Evolutionary conservation across 176 grass and related monocot genomes (phyloP).

Genomic region (Alopecurus myosuroides): DNA sequence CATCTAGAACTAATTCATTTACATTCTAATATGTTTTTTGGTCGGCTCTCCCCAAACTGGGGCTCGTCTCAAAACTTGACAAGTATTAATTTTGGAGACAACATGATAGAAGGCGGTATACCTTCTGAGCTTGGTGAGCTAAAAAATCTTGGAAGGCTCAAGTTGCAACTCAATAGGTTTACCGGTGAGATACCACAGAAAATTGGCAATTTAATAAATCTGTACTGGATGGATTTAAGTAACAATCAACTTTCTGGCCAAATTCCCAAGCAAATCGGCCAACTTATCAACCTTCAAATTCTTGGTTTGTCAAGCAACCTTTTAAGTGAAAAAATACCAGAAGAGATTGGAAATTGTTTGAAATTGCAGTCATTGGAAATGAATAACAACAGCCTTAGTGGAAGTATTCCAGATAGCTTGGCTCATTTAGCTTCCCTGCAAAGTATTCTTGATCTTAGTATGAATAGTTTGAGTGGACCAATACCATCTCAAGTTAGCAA

Average conservation of each 20-base stretch:
- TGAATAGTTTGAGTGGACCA: conserved; percentile 20
- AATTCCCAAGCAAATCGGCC: not conserved
- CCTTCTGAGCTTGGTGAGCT: not conserved
- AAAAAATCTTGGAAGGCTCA: not conserved
- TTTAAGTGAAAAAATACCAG: not conserved
- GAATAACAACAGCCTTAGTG: not conserved
- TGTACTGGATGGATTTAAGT: not conserved
- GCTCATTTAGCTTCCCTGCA: conserved; percentile 3
- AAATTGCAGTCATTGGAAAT: not conserved
- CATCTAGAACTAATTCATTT: not conserved
- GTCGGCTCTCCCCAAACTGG: not conserved
- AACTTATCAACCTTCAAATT: not conserved
- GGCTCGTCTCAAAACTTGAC: not conserved
- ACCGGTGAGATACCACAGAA: not conserved
- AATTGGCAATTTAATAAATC: not conserved
- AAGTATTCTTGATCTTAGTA: conserved; percentile 28
- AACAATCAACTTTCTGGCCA: not conserved
- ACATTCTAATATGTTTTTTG: not conserved
- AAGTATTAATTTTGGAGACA: not conserved
- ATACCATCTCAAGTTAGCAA: conserved; percentile 1
- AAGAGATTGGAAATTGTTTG: not conserved
- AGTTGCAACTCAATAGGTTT: not conserved
- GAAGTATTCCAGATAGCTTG: conserved; percentile 16
- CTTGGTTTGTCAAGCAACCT: not conserved
- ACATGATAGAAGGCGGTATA: not conserved